Conservation (phyloP, 768 basidiomycete species). For the Hygrocybe coccinea region DNA sequence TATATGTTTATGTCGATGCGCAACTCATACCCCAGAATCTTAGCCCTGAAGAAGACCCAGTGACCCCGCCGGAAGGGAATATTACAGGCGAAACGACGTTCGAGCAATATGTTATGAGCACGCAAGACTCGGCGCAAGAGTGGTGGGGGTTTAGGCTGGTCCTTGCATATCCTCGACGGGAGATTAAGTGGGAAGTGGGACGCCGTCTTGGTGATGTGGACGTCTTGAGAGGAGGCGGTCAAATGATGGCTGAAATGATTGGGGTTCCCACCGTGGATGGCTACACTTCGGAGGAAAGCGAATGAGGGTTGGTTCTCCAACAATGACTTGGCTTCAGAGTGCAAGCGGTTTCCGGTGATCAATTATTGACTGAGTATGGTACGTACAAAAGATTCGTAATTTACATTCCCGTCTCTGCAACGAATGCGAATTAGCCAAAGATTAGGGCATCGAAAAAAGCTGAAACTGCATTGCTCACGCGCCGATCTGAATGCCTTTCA, state of each 20-base stretch:
- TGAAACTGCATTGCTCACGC: constrained; percentile 52
- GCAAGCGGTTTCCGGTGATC: too few species aligned
- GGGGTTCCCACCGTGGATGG: constrained; percentile 45
- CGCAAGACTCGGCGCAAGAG: constrained; percentile 11
- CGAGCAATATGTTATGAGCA: constrained; percentile 25
- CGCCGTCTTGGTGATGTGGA: constrained; percentile 42
- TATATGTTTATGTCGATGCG: constrained; percentile 73
- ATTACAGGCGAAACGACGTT: constrained; percentile 35
- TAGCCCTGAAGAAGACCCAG: constrained; percentile 38
- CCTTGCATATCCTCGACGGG: constrained; percentile 64
- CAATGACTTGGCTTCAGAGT: not conserved
- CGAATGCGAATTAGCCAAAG: not conserved
- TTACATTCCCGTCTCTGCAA: constrained; percentile 87
- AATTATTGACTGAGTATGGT: constrained; percentile 83
- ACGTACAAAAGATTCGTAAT: constrained; percentile 95
- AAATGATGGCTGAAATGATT: constrained; percentile 57
- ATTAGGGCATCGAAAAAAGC: not conserved
- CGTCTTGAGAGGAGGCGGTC: constrained; percentile 52
- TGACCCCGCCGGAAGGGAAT: constrained; percentile 35
- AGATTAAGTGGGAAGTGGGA: constrained; percentile 48
- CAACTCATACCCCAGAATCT: constrained; percentile 45
- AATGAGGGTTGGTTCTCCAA: constrained; percentile 13
- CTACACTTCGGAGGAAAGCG: constrained; percentile 52
- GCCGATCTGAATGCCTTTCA: constrained; percentile 93
- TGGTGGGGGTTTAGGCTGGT: constrained; percentile 76